Evolutionary conservation across 805 yeast genomes (phyloP).

Genomic region (Sugiyamaella valdiviana): DNA sequence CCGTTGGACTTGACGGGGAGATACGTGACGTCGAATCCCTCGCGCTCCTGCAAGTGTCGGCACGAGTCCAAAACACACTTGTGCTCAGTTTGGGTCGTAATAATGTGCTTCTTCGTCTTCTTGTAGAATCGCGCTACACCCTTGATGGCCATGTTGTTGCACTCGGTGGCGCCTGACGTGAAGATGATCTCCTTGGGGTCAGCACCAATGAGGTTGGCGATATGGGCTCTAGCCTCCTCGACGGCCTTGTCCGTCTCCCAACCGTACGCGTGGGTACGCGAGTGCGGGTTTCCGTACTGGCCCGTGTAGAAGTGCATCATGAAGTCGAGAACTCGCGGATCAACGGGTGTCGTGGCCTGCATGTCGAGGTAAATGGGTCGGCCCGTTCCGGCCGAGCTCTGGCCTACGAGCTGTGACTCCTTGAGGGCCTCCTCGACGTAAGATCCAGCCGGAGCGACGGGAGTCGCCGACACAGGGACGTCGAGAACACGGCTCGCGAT

Average conservation of each 20-base stretch:
- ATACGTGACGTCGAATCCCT: constrained; percentile 94
- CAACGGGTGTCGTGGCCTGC: constrained; percentile 98
- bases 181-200: constrained; percentile 95
- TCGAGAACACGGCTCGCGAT: constrained; percentile 12
- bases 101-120: constrained; percentile 85
- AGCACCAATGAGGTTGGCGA: constrained; percentile 82
- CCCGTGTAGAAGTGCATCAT: constrained; percentile 55
- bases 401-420: constrained; percentile 15
- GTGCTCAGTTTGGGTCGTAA: constrained; percentile 96
- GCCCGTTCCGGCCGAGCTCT: constrained; percentile 12
- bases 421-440: constrained; percentile 18
- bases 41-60: constrained; percentile 80
- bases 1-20: constrained; percentile 81
- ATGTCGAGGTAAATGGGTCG: constrained; percentile 94
- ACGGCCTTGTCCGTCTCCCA: constrained; percentile 97
- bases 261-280: constrained; percentile 94
- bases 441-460: constrained; percentile 22
- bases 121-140: constrained; percentile 94
- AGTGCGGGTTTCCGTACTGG: constrained; percentile 94
- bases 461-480: constrained; percentile 10
- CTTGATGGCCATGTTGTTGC: constrained; percentile 89
- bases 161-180: constrained; percentile 97
- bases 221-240: constrained; percentile 74
- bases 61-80: constrained; percentile 98
- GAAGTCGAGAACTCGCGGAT: constrained; percentile 74